Conservation (phyloP, 2,329 filamentous ascomycete genomes). For the Cercospora citrullina region DNA sequence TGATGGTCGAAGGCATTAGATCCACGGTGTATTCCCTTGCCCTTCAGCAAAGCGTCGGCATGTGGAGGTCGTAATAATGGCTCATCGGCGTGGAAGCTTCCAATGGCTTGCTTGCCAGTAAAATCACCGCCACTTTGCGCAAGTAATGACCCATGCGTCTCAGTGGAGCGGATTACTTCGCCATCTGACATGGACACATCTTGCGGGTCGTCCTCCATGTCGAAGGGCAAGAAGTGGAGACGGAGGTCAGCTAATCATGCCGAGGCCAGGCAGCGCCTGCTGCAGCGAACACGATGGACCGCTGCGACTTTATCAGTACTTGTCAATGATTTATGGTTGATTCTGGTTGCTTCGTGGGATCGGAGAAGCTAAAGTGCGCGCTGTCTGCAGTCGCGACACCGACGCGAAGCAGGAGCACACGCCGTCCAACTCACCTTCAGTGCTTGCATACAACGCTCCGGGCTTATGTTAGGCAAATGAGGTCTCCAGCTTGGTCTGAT, state of each 20-base stretch:
- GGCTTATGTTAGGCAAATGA: not conserved
- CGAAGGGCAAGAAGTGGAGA: not conserved
- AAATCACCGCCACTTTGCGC: conserved; percentile 15
- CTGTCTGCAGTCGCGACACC: not conserved
- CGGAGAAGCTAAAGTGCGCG: not conserved
- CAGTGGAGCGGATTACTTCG: conserved; percentile 26
- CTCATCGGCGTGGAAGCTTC: conserved; percentile 4
- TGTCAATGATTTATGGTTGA: not conserved
- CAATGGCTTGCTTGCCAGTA: conserved; percentile 15
- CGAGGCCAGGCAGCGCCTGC: not conserved
- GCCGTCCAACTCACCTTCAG: not conserved
- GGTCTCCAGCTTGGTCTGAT: not conserved
- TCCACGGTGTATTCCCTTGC: conserved; percentile 27
- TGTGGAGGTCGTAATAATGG: conserved; percentile 14
- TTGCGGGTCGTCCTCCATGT: conserved; percentile 19
- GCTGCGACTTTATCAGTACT: not conserved
- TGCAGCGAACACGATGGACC: not conserved
- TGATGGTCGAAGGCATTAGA: conserved; percentile 19
- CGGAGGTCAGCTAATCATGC: not conserved
- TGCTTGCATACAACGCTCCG: not conserved
- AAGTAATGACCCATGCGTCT: conserved; percentile 16
- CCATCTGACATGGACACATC: conserved; percentile 35
- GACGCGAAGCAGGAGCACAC: not conserved
- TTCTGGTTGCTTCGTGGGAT: not conserved
- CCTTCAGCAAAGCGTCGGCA: conserved; percentile 25